Base-by-base conservation (phyloP, 2,329 filamentous ascomycete species). In the Penicillium sp. region DNA sequence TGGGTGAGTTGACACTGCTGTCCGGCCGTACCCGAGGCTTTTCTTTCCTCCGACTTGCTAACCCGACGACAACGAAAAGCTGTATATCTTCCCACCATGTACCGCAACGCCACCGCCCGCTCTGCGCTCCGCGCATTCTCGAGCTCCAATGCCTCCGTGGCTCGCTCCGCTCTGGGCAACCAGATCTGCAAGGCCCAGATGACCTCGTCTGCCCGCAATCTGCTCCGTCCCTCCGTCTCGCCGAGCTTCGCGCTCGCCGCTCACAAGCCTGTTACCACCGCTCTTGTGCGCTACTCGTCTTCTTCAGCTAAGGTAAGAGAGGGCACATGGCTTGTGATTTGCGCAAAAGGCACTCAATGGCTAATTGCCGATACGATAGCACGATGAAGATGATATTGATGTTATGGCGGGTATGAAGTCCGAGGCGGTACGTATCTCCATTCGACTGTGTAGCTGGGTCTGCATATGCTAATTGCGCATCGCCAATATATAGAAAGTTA, bases 341-440 rank as follows among this genome's bases (percentile, higher is more conserved):
- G n/a, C 45, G 19, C 17, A 17, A 31, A 23, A 23, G 2, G 78
- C 77, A 12, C 75, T 80, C 17, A 81, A 84, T 55, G 78, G 80
- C 62, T 73, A 84, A 48, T 74, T 83, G 23, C 69, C 21, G 27
- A 12, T 37, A 27, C 29, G 13, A 27, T 27, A 37, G 60, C 64
- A 75, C 55, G 73, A 71, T 47, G 68, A 62, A 12, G 64, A 67
- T 2, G 57, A 64, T 52, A 54, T 67, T 50, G 78, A 83, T 62
- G 80, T 84, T 77, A 76, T 82, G 70, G 80, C 76, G 48, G 80
- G 80, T 48, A 77, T 86, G 59, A 81, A 77, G 65, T 69, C 75
- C 51, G 83, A 86, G 68, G 69, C 90, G 69, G 88, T 90, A 80
- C 42, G 82, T 77, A 52, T 33, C n/a, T 12, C 43, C 23, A 38